Evolutionary conservation across 176 grass and related monocot species (phyloP), one percentile per base, ranked within the genome.

Genomic region (Eleusine coracana): DNA sequence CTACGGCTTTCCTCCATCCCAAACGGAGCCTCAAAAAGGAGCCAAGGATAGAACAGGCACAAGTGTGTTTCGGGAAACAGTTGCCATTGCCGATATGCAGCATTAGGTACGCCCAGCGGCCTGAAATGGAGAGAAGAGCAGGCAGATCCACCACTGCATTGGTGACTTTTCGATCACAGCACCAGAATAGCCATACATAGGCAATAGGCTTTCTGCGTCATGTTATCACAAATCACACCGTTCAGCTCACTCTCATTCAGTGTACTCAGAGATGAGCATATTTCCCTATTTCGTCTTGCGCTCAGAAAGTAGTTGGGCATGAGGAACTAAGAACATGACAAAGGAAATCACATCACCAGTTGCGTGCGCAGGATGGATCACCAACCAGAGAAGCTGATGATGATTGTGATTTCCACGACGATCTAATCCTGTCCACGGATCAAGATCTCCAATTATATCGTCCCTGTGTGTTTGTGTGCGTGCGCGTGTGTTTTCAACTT

Each of bases 351-450:
- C 68, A 79, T 74, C 86, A 87, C 16, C 70, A 42, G n/a, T 63
- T 42, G 64, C 85, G 75, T 29, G 75, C 39, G 67, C 39, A 34
- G 54, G 62, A 31, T 78, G 38, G 71, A 44, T 54, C 50, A 41
- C 51, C 36, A 44, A 65, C 63, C 67, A 82, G 45, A 31, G 48
- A 14, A 21, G 21, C 6, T 55, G 20, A 7, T 72, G 83, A 66
- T 48, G 65, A 81, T 21, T 56, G 82, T 44, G 63, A 40, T 46
- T 15, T 29, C 72, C 72, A 29, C 65, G 66, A 52, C 46, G 73
- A 63, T 75, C 80, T 76, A 89, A 82, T 38, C 66, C 58, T 73
- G 72, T 77, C 78, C 83, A 78, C 78, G 67, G 28, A 89, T 23
- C 66, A 48, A 63, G 66, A 85, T 89, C 83, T 73, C 58, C 15